A percentile compares a stretch with the other conserved stretches of the same genome.
These are phyloP conservation scores for Schrenkiella parvula DNA, from an alignment of 345 rosid species.

Conservation along the genomic window DNA sequence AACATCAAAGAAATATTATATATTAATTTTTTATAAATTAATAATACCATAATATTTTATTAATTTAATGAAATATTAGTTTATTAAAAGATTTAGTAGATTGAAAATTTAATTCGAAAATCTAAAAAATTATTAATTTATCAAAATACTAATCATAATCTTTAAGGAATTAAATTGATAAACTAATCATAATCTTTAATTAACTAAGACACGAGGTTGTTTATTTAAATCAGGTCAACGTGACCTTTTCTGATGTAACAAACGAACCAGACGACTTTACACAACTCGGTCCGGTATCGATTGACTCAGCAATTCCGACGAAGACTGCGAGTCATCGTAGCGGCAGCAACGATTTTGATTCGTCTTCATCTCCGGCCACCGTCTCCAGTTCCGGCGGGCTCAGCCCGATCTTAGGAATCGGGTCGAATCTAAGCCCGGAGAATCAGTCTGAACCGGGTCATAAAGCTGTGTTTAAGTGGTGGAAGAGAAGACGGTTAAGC, in stretches of 20 bases:
- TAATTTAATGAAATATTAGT: too few relatives aligned
- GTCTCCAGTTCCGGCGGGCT: constrained; percentile 12
- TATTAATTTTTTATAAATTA: too few relatives aligned
- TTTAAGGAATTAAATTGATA: too few relatives aligned
- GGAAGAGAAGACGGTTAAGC: constrained; percentile 39
- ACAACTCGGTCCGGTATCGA: constrained; percentile 15
- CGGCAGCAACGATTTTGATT: background rate
- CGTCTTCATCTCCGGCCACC: constrained; percentile 10
- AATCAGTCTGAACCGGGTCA: constrained; percentile 21
- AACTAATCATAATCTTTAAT: constrained; percentile 13
- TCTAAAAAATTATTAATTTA: too few relatives aligned
- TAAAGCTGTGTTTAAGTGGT: constrained; percentile 33
- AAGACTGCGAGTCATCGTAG: constrained; percentile 20
- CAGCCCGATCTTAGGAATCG: constrained; percentile 12
- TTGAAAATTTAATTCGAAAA: too few relatives aligned
- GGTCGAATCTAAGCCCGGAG: constrained; percentile 13
- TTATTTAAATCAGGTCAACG: constrained; percentile 27
- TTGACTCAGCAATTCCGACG: constrained; percentile 6
- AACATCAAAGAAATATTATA: too few relatives aligned
- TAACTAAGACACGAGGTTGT: constrained; percentile 23
- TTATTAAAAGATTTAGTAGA: too few relatives aligned
- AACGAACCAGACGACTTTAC: constrained; percentile 21
- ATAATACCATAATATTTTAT: too few relatives aligned
- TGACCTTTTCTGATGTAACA: constrained; percentile 27
- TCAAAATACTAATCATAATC: too few relatives aligned